Conservation (phyloP, 139 green algal species). For the Edaphochlamys debaryana region DNA sequence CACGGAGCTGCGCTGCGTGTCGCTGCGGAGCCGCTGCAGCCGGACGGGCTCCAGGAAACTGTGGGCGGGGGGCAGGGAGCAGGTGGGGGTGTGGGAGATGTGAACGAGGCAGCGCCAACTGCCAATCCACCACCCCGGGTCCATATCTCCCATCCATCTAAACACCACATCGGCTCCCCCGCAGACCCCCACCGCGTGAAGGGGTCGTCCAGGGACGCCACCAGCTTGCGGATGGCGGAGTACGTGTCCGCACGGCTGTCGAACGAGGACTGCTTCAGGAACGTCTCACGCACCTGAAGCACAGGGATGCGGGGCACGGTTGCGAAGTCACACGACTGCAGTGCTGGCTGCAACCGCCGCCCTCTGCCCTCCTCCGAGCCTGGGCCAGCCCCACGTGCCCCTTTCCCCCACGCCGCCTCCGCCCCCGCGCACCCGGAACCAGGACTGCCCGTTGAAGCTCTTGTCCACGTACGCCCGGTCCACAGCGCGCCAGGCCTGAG, state of each 20-base stretch:
- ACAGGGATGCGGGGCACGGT: too few relatives aligned
- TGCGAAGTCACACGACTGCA: too few relatives aligned
- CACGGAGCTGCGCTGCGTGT: conserved; percentile 60
- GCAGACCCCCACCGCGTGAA: conserved; percentile 83
- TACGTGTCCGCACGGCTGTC: conserved; percentile 79
- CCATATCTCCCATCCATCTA: too few relatives aligned
- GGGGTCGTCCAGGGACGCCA: conserved; percentile 89
- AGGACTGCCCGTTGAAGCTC: conserved; percentile 94
- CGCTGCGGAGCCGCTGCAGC: conserved; percentile 66
- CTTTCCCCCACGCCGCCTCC: too few relatives aligned
- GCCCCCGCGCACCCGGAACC: conserved; percentile 94
- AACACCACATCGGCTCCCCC: not conserved
- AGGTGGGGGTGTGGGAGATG: not conserved
- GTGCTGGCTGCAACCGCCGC: too few relatives aligned
- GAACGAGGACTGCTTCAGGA: conserved; percentile 61
- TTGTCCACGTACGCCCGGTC: conserved; percentile 98
- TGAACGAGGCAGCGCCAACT: too few relatives aligned
- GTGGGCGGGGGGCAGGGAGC: not conserved
- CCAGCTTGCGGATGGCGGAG: conserved; percentile 84
- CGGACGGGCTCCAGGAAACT: conserved; percentile 85
- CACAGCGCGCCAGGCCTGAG: conserved; percentile 90
- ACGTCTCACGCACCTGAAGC: conserved; percentile 73
- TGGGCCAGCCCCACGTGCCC: too few relatives aligned
- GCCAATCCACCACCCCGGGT: too few relatives aligned
- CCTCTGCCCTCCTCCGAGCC: too few relatives aligned